Percentiles rank a stretch among this genome's conserved stretches.
phyloP scores from a whole-genome alignment of 768 basidiomycete genomes.

The Pleurotus ostreatus region DNA sequence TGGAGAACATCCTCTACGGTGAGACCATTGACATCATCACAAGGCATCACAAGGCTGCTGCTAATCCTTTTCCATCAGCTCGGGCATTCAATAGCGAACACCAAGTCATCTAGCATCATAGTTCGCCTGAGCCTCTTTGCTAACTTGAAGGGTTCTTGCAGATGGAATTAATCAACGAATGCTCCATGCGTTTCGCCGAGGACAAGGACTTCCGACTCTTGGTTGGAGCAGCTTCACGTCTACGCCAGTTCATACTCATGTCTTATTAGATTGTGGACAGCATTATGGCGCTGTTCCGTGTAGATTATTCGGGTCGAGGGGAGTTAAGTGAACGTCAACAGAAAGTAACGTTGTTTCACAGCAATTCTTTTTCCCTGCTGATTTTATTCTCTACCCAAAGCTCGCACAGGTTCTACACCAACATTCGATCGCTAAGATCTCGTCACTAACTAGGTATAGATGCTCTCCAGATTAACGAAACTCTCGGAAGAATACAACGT shows the following conservation, averaged over 20 bases:
- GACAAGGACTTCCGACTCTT: conserved; percentile 80
- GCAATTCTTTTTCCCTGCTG: neutral
- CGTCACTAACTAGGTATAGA: conserved; percentile 34
- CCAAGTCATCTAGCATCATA: conserved; percentile 46
- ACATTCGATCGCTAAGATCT: neutral
- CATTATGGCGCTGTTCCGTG: conserved; percentile 95
- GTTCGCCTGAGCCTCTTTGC: neutral
- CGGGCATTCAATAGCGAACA: conserved; percentile 92
- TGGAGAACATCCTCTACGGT: conserved; percentile 94
- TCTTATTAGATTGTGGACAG: conserved; percentile 80
- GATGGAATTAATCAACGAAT: conserved; percentile 93
- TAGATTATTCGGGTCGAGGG: conserved; percentile 90
- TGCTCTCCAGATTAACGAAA: conserved; percentile 89
- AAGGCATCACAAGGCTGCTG: neutral
- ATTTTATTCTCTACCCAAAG: conserved; percentile 30
- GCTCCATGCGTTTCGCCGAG: conserved; percentile 83
- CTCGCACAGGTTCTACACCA: conserved; percentile 65
- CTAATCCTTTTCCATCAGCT: conserved; percentile 37
- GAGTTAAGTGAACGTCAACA: conserved; percentile 94
- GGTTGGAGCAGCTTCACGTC: conserved; percentile 28
- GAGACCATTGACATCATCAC: conserved; percentile 3
- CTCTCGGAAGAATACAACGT: conserved; percentile 92
- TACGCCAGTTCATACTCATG: conserved; percentile 10
- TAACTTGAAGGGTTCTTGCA: conserved; percentile 21
- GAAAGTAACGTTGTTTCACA: conserved; percentile 42